These are phyloP conservation scores for Aspergillus homomorphus DNA, from an alignment of 495 filamentous ascomycete species.

Conservation along the genomic window DNA sequence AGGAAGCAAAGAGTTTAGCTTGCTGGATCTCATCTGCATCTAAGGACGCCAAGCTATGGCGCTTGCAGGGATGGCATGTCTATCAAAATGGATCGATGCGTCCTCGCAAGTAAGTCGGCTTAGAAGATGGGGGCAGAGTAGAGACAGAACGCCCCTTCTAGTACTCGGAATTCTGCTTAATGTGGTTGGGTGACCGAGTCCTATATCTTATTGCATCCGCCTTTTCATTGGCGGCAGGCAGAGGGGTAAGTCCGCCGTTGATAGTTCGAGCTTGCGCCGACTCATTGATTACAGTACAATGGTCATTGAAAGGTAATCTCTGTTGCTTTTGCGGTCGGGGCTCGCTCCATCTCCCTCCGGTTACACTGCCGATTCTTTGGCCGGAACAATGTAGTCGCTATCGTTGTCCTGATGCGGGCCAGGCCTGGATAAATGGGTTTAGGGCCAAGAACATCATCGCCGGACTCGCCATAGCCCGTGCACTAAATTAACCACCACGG, in stretches of 20 bases:
- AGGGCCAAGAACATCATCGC: not conserved
- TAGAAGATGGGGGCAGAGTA: not conserved
- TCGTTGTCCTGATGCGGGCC: constrained; percentile 2
- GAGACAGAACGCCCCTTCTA: not conserved
- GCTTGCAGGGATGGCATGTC: not conserved
- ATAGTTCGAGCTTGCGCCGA: not conserved
- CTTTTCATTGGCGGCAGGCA: too few species aligned
- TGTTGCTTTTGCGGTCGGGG: constrained; percentile 3
- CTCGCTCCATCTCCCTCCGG: constrained; percentile 7
- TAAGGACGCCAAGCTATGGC: not conserved
- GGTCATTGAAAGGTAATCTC: constrained; percentile 2
- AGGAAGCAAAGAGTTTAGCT: not conserved
- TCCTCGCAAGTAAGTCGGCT: not conserved
- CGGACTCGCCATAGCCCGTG: not conserved
- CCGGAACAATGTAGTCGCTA: constrained; percentile 4
- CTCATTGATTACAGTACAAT: not conserved
- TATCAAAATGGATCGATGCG: not conserved
- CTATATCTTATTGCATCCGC: too few species aligned
- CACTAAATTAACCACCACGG: not conserved
- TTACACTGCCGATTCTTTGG: constrained; percentile 9
- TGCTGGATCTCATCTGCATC: not conserved
- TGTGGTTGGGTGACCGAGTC: not conserved
- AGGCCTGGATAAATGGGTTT: not conserved
- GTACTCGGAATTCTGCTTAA: not conserved
- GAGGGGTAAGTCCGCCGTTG: too few species aligned